Evolutionary conservation across 1,139 yeast species (phyloP).

Genomic region (Nakaseomyces kungkrabaensis): DNA sequence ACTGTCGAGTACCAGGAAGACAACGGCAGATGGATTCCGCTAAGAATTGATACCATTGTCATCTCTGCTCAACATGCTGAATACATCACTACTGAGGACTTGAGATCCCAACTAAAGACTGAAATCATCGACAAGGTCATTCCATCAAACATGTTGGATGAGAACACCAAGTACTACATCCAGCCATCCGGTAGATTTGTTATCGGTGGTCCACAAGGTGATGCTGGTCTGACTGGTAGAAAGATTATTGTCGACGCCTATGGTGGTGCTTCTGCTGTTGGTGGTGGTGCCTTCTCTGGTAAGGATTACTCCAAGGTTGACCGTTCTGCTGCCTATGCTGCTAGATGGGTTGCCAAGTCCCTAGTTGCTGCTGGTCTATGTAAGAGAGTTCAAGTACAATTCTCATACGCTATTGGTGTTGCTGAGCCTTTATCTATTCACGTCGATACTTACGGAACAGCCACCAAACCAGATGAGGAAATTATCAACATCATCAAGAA

Average conservation of each 20-base stretch:
- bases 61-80: conserved; percentile 98
- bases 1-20: conserved; percentile 93
- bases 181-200: conserved; percentile 99
- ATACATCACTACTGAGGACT: conserved; percentile 83
- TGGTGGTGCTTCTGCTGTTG: conserved; percentile 99
- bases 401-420: conserved; percentile 99
- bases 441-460: conserved; percentile 97
- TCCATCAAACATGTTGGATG: conserved; percentile 84
- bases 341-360: conserved; percentile 99
- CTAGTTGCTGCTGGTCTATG: conserved; percentile 90
- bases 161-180: conserved; percentile 91
- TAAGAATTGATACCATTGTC: conserved; percentile 95
- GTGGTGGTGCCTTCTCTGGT: conserved; percentile 99
- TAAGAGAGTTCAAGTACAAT: conserved; percentile 95
- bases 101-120: conserved; percentile 65
- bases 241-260: conserved; percentile 98
- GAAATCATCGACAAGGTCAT: conserved; percentile 87
- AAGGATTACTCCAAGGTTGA: conserved; percentile 99
- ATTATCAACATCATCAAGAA: conserved; percentile 81
- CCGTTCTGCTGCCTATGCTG: conserved; percentile 99
- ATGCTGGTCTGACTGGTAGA: conserved; percentile 99
- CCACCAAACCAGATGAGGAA: conserved; percentile 78
- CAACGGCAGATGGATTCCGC: conserved; percentile 89
- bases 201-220: conserved; percentile 99
- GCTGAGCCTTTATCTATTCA: conserved; percentile 98